Conservation (phyloP, 2,329 filamentous ascomycete genomes). For the Pseudocercospora macadamiae region DNA sequence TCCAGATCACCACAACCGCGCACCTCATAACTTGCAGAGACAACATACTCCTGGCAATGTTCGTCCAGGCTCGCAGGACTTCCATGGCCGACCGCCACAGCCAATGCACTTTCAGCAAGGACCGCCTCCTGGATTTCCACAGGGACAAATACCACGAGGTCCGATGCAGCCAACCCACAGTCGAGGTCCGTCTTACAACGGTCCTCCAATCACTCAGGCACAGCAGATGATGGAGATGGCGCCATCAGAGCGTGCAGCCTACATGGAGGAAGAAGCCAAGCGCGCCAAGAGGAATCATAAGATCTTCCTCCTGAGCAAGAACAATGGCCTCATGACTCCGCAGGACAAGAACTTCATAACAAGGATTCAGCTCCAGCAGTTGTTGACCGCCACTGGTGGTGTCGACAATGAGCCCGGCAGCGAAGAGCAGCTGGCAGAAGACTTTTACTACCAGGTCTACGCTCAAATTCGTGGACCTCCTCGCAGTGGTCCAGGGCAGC, state of each 20-base stretch:
- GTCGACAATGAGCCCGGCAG: slow-evolving; percentile 72
- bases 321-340: slow-evolving; percentile 97
- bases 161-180: slow-evolving; percentile 38
- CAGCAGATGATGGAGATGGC: slow-evolving; percentile 76
- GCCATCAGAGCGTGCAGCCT: slow-evolving; percentile 80
- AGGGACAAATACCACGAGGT: slow-evolving; percentile 40
- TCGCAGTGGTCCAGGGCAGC: slow-evolving; percentile 88
- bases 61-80: slow-evolving; percentile 30
- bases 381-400: slow-evolving; percentile 89
- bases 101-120: slow-evolving; percentile 32
- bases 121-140: slow-evolving; percentile 25
- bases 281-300: slow-evolving; percentile 98
- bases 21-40: slow-evolving; percentile 45
- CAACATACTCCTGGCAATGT: slow-evolving; percentile 31
- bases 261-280: slow-evolving; percentile 88
- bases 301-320: slow-evolving; percentile 88
- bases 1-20: slow-evolving; percentile 45
- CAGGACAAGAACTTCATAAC: slow-evolving; percentile 99
- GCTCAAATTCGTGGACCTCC: slow-evolving; percentile 86
- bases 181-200: slow-evolving; percentile 53
- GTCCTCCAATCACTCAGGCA: slow-evolving; percentile 65
- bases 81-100: slow-evolving; percentile 31
- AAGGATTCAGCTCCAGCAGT: slow-evolving; percentile 92
- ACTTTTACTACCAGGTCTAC: slow-evolving; percentile 99
- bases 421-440: slow-evolving; percentile 81